Base-by-base conservation (phyloP, 2,329 filamentous ascomycete genomes). In the Penicillium sp. region DNA sequence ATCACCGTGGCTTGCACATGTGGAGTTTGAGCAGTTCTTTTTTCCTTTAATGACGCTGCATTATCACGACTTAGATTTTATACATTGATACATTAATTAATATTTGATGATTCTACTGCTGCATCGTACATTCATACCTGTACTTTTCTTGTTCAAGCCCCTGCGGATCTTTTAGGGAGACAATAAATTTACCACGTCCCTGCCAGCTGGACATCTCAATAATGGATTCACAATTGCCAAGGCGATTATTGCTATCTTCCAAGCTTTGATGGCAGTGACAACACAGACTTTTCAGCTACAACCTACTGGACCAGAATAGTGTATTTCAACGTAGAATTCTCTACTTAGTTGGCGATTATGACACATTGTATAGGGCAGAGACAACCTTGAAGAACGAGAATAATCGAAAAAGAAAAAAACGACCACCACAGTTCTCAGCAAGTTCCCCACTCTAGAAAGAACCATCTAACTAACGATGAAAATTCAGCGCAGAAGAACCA, bases 311-410 rank as follows among this genome's bases (percentile, higher is more conserved):
- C 15, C 8, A 18, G 12, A 12, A 7, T 2, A 26, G 26, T 8
- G 46, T 37, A 25, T 18, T 37, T 55, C 22, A 59, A 61, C 50
- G 45, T 61, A 55, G 51, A 56, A 43, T 59, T 54, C 54, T 52
- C 64, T 56, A 46, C 55, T 43, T 57, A 59, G 56, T 65, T 59
- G 59, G 57, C 55, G 60, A 67, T 64, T 69, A 68, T 67, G 60
- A 59, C 68, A 67, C 62, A 66, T 62, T 61, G 58, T 63, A 63
- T 61, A 60, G 57, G 55, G 58, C 45, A 51, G 56, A 58, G 49
- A 62, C 57, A 57, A 40, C 37, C 18, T 22, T 40, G 37, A 40
- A 22, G 18, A 40, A 20, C 37, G 37, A 40, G 8, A 40, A 40
- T 20, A 12, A 20, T 40, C 37, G 27, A 22, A 18, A 25, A 46